Conservation (phyloP, 2,329 filamentous ascomycete species). For the Aspergillus eucalypticola region DNA sequence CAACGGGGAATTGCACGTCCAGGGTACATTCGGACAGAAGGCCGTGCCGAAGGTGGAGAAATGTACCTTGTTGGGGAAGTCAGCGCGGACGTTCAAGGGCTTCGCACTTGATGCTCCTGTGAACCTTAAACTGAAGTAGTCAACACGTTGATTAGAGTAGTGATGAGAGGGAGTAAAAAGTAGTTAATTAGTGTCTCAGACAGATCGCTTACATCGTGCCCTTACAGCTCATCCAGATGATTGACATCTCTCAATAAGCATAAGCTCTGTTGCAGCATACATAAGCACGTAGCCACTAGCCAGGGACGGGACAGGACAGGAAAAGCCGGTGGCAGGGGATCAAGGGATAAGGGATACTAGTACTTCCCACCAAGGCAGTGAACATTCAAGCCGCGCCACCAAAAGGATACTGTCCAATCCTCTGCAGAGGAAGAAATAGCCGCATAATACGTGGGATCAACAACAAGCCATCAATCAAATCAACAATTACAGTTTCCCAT, state of each 20-base stretch:
- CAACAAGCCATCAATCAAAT: too few species aligned
- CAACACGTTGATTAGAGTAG: too few species aligned
- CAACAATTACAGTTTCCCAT: not conserved
- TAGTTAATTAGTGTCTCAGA: too few species aligned
- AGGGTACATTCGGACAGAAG: slow-evolving; percentile 31
- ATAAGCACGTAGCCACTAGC: not conserved
- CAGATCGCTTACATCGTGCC: too few species aligned
- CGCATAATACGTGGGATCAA: too few species aligned
- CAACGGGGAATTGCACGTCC: slow-evolving; percentile 43
- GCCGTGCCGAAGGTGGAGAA: slow-evolving; percentile 33
- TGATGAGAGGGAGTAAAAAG: too few species aligned
- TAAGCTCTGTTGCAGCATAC: not conserved
- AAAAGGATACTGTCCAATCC: not conserved
- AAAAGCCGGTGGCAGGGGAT: not conserved
- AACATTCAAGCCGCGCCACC: not conserved
- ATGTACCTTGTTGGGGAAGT: slow-evolving; percentile 32
- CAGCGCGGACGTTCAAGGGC: slow-evolving; percentile 27
- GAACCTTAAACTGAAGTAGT: slow-evolving; percentile 18
- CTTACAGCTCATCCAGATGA: not conserved
- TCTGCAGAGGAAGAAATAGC: not conserved
- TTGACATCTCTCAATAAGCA: not conserved
- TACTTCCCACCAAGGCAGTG: too few species aligned
- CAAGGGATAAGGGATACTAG: not conserved
- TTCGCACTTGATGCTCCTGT: slow-evolving; percentile 16
- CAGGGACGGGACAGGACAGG: too few species aligned